These are phyloP conservation scores for Chloromonas sp. DNA, from an alignment of 163 green algal genomes.

Conservation along the genomic window DNA sequence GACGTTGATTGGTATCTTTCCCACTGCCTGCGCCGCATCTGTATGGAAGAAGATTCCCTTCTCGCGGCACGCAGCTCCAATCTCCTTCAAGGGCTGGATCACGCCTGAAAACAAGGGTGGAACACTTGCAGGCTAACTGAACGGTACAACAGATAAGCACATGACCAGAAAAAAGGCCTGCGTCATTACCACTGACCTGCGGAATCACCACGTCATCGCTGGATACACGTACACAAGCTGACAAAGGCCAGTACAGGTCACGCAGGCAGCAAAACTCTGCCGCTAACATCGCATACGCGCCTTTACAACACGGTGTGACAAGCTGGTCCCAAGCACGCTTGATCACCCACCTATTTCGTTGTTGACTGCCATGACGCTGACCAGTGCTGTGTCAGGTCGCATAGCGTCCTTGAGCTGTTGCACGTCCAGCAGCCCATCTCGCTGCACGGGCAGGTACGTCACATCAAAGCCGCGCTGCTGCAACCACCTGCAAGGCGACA, in stretches of 20 bases:
- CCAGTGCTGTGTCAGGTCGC: constrained; percentile 80
- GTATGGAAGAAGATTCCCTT: constrained; percentile 96
- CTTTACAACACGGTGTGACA: too few relatives aligned
- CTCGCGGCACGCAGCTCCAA: constrained; percentile 78
- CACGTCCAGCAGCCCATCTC: constrained; percentile 84
- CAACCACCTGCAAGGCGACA: constrained; percentile 66
- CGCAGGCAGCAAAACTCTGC: too few relatives aligned
- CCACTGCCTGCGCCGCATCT: constrained; percentile 89
- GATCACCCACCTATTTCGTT: constrained; percentile 89
- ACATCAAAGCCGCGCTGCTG: constrained; percentile 90
- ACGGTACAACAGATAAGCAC: too few relatives aligned
- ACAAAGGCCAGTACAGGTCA: too few relatives aligned
- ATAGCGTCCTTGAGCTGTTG: constrained; percentile 74
- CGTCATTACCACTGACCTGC: too few relatives aligned
- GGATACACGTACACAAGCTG: too few relatives aligned
- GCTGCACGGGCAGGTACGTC: constrained; percentile 90
- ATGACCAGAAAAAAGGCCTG: too few relatives aligned
- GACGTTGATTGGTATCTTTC: constrained; percentile 93
- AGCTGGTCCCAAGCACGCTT: neutral
- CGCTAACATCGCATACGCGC: too few relatives aligned
- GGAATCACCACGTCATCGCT: too few relatives aligned
- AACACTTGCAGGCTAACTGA: neutral
- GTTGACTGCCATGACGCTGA: constrained; percentile 96
- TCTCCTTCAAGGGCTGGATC: constrained; percentile 88
- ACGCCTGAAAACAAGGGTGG: constrained; percentile 33